These are phyloP conservation scores for Backusella psychrophila DNA, from an alignment of 192 early-diverging fungal species.

Conservation along the genomic window DNA sequence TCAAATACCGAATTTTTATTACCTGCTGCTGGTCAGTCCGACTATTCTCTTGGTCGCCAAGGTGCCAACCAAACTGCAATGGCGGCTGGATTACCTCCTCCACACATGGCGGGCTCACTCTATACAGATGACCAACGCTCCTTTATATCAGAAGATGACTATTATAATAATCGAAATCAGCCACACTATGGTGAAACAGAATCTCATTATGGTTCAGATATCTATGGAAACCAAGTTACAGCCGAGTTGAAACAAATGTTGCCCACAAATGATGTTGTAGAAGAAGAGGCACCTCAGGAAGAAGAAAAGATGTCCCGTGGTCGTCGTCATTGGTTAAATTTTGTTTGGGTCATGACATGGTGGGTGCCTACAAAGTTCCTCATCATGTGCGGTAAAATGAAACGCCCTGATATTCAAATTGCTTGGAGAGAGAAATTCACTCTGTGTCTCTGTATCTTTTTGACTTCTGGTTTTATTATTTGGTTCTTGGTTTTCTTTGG, in stretches of 20 bases:
- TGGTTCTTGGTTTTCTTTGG: constrained; percentile 84
- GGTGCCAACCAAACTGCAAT: background rate
- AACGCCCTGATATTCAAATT: constrained; percentile 74
- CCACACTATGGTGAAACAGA: constrained; percentile 24
- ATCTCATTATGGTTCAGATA: constrained; percentile 34
- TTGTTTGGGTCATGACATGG: constrained; percentile 80
- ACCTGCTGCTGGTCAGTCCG: background rate
- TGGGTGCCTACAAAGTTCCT: constrained; percentile 79
- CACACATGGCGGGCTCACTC: constrained; percentile 12
- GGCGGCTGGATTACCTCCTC: constrained; percentile 18
- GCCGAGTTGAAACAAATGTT: constrained; percentile 19
- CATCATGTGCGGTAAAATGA: constrained; percentile 72
- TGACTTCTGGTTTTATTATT: constrained; percentile 75
- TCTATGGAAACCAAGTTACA: constrained; percentile 1
- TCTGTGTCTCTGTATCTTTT: constrained; percentile 80
- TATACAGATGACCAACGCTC: constrained; percentile 42
- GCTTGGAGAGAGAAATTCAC: constrained; percentile 99
- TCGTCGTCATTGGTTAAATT: constrained; percentile 78
- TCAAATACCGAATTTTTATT: constrained; percentile 24
- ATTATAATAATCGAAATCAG: constrained; percentile 13
- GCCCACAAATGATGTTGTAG: constrained; percentile 5
- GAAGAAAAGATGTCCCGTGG: constrained; percentile 51
- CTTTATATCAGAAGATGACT: constrained; percentile 38
- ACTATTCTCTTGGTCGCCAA: constrained; percentile 10
- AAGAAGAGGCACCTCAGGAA: constrained; percentile 42